Base-by-base conservation (phyloP, 176 grass and related monocot genomes). In the Carex kokanica region DNA sequence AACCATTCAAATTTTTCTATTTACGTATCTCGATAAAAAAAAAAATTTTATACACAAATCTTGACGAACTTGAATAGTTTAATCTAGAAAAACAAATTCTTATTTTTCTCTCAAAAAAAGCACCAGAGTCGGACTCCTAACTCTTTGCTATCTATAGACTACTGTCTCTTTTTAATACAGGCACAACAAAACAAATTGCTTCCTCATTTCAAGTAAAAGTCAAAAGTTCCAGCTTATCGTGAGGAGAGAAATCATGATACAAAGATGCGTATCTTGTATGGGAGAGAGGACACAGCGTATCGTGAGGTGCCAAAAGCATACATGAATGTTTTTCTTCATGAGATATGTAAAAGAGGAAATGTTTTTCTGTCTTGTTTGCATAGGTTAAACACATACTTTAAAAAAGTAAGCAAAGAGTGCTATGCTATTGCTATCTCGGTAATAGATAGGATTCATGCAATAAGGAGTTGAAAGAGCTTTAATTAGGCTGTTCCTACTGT, bases 161-260 rank as follows among this genome's bases (percentile, higher is more conserved):
- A 41, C 9, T 23, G 38, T 41, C 57, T 38, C 36, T 45, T n/a
- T 23, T 63, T 5, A 38, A 43, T 58, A 79, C 52, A 61, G 29
- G 29, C 51, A 63, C 15, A 14, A 2, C 57, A 61, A 81, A 60
- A 78, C 7, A 61, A 64, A 54, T 81, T 64, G 79, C 79, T 64
- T 61, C 34, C 11, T 63, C 79, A 64, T 62, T 64, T 49, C 27
- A 49, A 81, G 25, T 64, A 47, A 43, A 60, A 79, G 52, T 18
- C 20, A 53, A 38, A 36, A 59, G 52, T 60, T 16, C 52, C 32
- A n/a, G n/a, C n/a, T n/a, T n/a, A n/a, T n/a, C n/a, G n/a, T n/a
- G n/a, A n/a, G n/a, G n/a, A n/a, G n/a, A n/a, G n/a, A n/a, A n/a
- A n/a, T n/a, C n/a, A 41, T 18, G 32, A 17, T 73, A 18, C n/a